A percentile compares a stretch with the other conserved stretches of the same genome.
These are phyloP conservation scores for Chondrostereum purpureum DNA, from an alignment of 1,284 basidiomycete species.

Conservation along the genomic window DNA sequence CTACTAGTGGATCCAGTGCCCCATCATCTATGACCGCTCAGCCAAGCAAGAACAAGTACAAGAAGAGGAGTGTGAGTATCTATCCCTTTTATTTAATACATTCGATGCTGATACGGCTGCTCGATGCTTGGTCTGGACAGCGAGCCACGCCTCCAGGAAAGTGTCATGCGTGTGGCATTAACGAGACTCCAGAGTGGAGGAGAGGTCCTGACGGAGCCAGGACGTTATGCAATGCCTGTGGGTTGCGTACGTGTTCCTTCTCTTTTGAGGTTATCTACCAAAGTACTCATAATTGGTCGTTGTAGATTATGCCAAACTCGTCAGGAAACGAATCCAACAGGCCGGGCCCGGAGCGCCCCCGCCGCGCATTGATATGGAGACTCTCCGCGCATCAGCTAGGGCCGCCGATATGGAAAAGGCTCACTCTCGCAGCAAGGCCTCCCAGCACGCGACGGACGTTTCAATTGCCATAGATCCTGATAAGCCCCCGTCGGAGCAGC, in stretches of 20 bases:
- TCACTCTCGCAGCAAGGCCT: conserved; percentile 13
- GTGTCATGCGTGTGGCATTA: conserved; percentile 77
- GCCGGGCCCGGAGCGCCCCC: conserved; percentile 38
- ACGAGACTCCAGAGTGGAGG: conserved; percentile 80
- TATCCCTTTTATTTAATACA: conserved; percentile 10
- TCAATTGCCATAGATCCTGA: conserved; percentile 20
- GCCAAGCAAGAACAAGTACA: conserved; percentile 68
- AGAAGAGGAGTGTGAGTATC: conserved; percentile 70
- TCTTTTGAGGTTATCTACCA: conserved; percentile 9
- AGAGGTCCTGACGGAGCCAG: conserved; percentile 74
- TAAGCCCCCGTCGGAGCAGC: conserved; percentile 26
- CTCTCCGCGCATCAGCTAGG: conserved; percentile 62
- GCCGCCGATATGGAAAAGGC: conserved; percentile 44
- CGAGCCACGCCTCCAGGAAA: conserved; percentile 76
- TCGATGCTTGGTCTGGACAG: conserved; percentile 37
- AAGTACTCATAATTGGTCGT: conserved; percentile 5
- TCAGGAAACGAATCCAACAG: conserved; percentile 65
- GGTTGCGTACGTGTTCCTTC: conserved; percentile 54
- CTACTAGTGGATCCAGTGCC: conserved; percentile 48
- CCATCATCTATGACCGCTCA: conserved; percentile 31
- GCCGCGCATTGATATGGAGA: conserved; percentile 65
- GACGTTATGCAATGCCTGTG: conserved; percentile 78
- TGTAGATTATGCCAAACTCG: conserved; percentile 71
- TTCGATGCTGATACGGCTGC: conserved; percentile 19
- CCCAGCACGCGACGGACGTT: conserved; percentile 13